A percentile compares a stretch with the other conserved stretches of the same genome.
Evolutionary conservation across 768 basidiomycete species (phyloP).

Genomic region (Agaricus blazei): DNA sequence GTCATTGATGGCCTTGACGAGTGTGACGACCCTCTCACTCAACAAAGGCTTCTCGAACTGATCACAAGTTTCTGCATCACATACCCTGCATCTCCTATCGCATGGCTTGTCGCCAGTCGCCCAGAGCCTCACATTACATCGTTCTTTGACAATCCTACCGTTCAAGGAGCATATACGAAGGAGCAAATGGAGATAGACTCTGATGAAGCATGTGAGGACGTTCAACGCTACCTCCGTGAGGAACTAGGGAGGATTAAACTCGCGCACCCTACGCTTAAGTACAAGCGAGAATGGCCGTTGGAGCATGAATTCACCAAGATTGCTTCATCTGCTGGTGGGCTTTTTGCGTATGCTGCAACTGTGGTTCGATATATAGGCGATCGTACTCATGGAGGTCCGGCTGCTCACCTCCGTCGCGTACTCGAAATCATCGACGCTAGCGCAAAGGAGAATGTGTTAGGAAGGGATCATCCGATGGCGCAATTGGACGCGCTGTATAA

Average conservation of each 20-base stretch:
- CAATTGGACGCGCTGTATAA: too few relatives aligned
- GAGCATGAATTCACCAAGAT: conserved; percentile 8
- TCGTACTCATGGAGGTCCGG: neutral
- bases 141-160: conserved; percentile 2
- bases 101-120: conserved; percentile 17
- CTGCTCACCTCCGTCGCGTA: neutral
- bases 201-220: conserved; percentile 6
- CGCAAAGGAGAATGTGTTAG: neutral
- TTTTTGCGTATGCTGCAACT: conserved; percentile 21
- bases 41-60: conserved; percentile 13
- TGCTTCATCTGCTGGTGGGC: conserved; percentile 16
- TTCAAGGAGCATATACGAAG: neutral
- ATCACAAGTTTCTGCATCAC: conserved; percentile 2
- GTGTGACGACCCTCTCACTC: neutral
- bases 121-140: conserved; percentile 19
- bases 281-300: conserved; percentile 15
- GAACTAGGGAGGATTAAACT: conserved; percentile 11
- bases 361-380: conserved; percentile 18
- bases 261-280: neutral
- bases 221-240: neutral
- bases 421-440: neutral
- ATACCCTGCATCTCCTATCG: conserved; percentile 11
- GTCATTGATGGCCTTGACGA: neutral
- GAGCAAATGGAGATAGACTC: neutral
- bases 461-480: neutral